Conservation (phyloP, 768 basidiomycete species). For the Megacollybia marginata region DNA sequence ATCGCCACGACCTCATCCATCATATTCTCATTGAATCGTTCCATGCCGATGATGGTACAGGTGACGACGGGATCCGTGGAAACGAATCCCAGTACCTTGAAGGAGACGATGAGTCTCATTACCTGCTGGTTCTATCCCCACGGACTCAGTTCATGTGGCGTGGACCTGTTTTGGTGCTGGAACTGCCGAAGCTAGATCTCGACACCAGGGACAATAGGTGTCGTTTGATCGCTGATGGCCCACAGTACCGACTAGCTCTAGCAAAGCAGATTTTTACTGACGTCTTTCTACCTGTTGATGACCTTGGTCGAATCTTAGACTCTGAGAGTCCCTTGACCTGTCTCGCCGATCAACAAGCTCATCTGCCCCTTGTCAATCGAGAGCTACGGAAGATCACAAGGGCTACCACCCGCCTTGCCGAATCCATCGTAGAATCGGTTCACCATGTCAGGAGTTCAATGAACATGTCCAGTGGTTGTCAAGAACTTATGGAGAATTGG, state of each 20-base stretch:
- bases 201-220: constrained; percentile 83
- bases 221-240: constrained; percentile 88
- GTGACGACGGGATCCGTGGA: constrained; percentile 44
- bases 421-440: constrained; percentile 89
- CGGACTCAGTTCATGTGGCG: constrained; percentile 86
- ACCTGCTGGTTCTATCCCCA: constrained; percentile 84
- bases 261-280: constrained; percentile 77
- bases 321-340: constrained; percentile 39
- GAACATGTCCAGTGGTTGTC: constrained; percentile 51
- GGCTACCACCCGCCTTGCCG: constrained; percentile 82
- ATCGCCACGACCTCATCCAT: constrained; percentile 68
- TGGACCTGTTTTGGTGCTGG: constrained; percentile 75
- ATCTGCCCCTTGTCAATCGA: constrained; percentile 81
- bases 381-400: constrained; percentile 89
- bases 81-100: constrained; percentile 19
- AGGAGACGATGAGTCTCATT: constrained; percentile 58
- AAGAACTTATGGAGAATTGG: constrained; percentile 91
- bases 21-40: constrained; percentile 83
- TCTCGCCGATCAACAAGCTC: constrained; percentile 78
- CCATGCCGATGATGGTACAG: constrained; percentile 58
- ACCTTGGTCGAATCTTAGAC: constrained; percentile 49
- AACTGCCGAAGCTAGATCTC: constrained; percentile 70
- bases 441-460: constrained; percentile 75
- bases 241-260: constrained; percentile 61
- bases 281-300: constrained; percentile 52